Evolutionary conservation across 139 green algal species (phyloP), one percentile per base, ranked within the genome.

Genomic region (Chlamydomonas applanata): DNA sequence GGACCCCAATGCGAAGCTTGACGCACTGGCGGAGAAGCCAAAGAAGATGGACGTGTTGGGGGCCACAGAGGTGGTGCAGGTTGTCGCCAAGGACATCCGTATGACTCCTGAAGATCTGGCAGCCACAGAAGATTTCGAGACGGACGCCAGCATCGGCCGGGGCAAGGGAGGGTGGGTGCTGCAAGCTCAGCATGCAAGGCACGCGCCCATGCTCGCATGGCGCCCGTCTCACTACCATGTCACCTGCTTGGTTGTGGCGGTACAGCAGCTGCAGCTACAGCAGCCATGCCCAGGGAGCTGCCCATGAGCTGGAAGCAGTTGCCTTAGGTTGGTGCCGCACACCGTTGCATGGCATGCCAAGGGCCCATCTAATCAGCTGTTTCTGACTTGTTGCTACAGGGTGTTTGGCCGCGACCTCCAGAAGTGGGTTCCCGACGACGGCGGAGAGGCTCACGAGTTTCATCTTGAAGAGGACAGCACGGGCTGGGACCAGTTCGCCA

Each of bases 401-500:
- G 53, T 63, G 17, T 27, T 77, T 3, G 88, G 83, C 13, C 86
- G 92, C 24, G 87, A 95, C 73, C 83, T 97, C 73, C 80, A 94
- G 63, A 73, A 62, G 20, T 97, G 92, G 92, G 69, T 83, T 54
- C 91, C 92, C 4, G 89, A 91, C 3, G 73, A 77, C 34, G 71
- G 67, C 46, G 36, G 72, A 1, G 79, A 83, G 61, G 22, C 52
- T 0, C 30, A 34, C 4, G 35, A 74, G 35, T 78, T 87, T 57
- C 59, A 27, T n/a, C 69, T 90, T 29, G 86, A 89, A 67, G 71
- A 75, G 2, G 35, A 32, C 19, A 46, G 45, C 63, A 22, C 24
- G 0, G 79, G 71, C 29, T 98, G 94, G 94, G 94, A 98, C 81
- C 94, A 98, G 78, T 98, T 98, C 83, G 89, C 88, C 4, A 82